phyloP scores from a whole-genome alignment of 208 protist genomes.

The Acanthamoeba healyi region DNA sequence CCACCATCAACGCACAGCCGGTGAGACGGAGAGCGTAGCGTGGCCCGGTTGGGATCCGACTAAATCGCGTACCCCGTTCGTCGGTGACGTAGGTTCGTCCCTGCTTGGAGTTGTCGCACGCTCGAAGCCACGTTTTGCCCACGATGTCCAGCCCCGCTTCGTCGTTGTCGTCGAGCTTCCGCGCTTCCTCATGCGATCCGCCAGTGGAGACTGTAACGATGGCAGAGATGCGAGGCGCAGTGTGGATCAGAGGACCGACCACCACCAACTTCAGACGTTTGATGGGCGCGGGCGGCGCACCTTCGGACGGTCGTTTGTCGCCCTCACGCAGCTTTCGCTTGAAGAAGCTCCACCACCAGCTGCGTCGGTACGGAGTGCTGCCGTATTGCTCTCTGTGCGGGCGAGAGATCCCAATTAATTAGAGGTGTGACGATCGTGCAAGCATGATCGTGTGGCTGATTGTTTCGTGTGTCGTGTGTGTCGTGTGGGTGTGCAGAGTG shows the following conservation, averaged over 20 bases:
- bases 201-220: no score
- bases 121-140: background rate
- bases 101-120: conserved; percentile 41
- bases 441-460: background rate
- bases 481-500: background rate
- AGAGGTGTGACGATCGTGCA: background rate
- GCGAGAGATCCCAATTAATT: background rate
- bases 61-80: conserved; percentile 25
- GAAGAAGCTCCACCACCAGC: conserved; percentile 58
- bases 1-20: background rate
- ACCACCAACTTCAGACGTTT: background rate
- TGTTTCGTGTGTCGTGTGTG: background rate
- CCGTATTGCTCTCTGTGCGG: background rate
- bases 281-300: background rate
- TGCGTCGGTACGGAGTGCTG: background rate
- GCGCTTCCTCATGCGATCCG: background rate
- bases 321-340: conserved; percentile 24
- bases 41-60: no score
- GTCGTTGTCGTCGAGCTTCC: no score
- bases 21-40: no score
- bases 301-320: conserved; percentile 4
- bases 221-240: no score
- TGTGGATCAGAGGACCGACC: no score
- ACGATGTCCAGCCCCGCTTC: background rate
- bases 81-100: conserved; percentile 11